phyloP scores from a whole-genome alignment of 2,329 filamentous ascomycete genomes.

The Aspergillus novofumigatus region DNA sequence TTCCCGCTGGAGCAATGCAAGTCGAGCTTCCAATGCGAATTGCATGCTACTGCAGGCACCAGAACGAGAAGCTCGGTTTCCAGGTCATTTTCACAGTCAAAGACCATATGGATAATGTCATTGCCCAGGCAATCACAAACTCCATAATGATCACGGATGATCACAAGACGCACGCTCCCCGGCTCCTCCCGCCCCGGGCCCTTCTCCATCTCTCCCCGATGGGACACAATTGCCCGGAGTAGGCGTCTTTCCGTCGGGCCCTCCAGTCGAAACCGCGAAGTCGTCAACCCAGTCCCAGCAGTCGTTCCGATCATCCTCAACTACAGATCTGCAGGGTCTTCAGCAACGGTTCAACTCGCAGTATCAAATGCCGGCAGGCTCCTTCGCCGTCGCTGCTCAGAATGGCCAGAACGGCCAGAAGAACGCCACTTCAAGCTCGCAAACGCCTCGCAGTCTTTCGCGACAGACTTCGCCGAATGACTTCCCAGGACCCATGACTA shows the following conservation, averaged over 20 bases:
- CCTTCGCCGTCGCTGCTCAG: constrained; percentile 35
- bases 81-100: constrained; percentile 92
- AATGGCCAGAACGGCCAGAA: constrained; percentile 31
- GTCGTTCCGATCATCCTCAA: constrained; percentile 56
- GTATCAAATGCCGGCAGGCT: constrained; percentile 35
- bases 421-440: constrained; percentile 33
- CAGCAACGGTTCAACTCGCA: constrained; percentile 49
- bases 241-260: constrained; percentile 39
- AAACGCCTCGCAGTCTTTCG: constrained; percentile 62
- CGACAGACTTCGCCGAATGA: constrained; percentile 68
- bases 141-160: constrained; percentile 98
- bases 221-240: constrained; percentile 40
- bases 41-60: constrained; percentile 93
- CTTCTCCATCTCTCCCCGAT: constrained; percentile 34
- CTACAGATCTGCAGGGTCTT: constrained; percentile 59
- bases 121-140: constrained; percentile 80
- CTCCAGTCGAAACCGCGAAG: constrained; percentile 28
- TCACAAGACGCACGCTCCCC: constrained; percentile 74
- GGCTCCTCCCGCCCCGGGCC: constrained; percentile 31
- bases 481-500: constrained; percentile 62
- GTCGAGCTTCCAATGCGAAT: constrained; percentile 91
- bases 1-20: constrained; percentile 61
- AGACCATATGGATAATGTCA: constrained; percentile 67
- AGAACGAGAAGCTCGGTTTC: constrained; percentile 89
- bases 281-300: constrained; percentile 30